Base-by-base conservation (phyloP, 768 basidiomycete species). In the Termitomyces sp. region DNA sequence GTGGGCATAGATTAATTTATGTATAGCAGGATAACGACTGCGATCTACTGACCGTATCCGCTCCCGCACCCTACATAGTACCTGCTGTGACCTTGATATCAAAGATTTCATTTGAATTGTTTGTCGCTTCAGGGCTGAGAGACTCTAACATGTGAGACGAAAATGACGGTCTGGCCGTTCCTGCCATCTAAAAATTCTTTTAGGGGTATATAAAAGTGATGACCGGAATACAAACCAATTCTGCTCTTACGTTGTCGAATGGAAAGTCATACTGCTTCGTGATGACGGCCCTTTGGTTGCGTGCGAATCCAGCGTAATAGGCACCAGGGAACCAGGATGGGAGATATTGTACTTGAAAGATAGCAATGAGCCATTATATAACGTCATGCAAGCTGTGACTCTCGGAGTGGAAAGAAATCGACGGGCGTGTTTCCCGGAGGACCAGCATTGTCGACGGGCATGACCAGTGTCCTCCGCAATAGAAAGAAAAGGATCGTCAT, bases 291-390 rank as follows among this genome's bases (percentile, higher is more conserved):
- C 7, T 6, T 6, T 37, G 37, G 6, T 63, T 47, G 1, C 56
- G 34, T 10, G 72, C 69, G 9, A 55, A 59, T 9, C 29, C 46
- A 0, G 60, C 63, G n/a, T 64, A 68, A 29, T 65, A 59, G 4
- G 67, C 52, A 13, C 72, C 69, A 6, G 72, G 72, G 47, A 74
- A 68, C 74, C 74, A 73, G 0, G 61, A 55, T 6, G 72, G 72
- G 14, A 74, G 59, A 46, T 70, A 50, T 29, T 58, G 62, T 1
- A 72, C 72, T 73, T n/a, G n/a, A n/a, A n/a, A n/a, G n/a, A n/a
- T n/a, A n/a, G n/a, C n/a, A n/a, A n/a, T n/a, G n/a, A n/a, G n/a
- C n/a, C n/a, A n/a, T n/a, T n/a, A n/a, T n/a, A n/a, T n/a, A n/a
- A n/a, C n/a, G n/a, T n/a, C n/a, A n/a, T n/a, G n/a, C n/a, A n/a